Evolutionary conservation across 345 rosid genomes (phyloP), one percentile per base, ranked within the genome.

Genomic region (Syzygium grande): DNA sequence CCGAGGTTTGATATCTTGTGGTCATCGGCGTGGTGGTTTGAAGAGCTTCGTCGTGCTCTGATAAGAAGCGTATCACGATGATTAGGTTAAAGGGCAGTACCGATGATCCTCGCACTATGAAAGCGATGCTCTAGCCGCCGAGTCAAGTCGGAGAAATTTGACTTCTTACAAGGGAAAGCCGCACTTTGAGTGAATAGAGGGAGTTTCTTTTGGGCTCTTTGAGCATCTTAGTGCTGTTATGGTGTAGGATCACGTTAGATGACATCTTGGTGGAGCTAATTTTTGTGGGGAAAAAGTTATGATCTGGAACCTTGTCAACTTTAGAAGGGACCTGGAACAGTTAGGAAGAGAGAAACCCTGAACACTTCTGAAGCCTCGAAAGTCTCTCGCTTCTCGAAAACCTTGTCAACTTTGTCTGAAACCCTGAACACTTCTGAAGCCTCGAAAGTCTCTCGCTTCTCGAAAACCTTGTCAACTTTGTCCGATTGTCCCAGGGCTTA

Each of bases 21-120:
- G 73, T 54, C 25, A 25, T 85, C 19, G 27, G 65, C 56, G 7
- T 3, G 49, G 79, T n/a, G 84, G 88, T 88, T 93, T 85, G 87
- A 79, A 49, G 17, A 79, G n/a, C 22, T 68, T 54, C 34, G 85
- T 54, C 34, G 85, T 84, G 49, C 7, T 41, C 19, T 3, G 34
- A 30, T 61, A 41, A 17, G 13, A 16, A 83, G 55, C 58, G 77
- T 52, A 73, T 43, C 17, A 17, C 61, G 73, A 52, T 54, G 61
- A 9, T 52, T 85, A 25, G 59, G 51, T 53, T 34, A 34, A 51
- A 38, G 53, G 27, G 41, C 86, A 84, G 53, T 38, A 34, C 38
- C 14, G 25, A 19, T 38, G 83, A 73, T 22, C 19, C 83, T 73
- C 27, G 49, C 49, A 13, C 83, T 73, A 38, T 19, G 63, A 58